Conservation (phyloP, 2,329 filamentous ascomycete genomes). For the Sporothrix luriei region DNA sequence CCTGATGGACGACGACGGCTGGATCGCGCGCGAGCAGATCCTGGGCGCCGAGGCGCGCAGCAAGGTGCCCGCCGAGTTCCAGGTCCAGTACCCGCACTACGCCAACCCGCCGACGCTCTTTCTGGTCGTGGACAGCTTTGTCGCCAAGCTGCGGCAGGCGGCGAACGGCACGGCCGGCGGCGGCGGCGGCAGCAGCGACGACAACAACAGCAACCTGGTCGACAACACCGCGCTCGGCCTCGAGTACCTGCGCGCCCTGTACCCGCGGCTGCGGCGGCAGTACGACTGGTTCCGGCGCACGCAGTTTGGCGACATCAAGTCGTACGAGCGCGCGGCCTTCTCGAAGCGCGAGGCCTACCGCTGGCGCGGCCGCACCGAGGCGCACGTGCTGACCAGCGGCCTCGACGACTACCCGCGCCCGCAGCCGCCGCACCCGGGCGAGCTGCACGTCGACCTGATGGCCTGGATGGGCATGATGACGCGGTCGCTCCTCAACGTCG, state of each 20-base stretch:
- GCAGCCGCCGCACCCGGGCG: slow-evolving; percentile 90
- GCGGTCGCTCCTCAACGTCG: slow-evolving; percentile 78
- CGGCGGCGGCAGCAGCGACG: slow-evolving; percentile 43
- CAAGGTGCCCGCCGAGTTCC: slow-evolving; percentile 92
- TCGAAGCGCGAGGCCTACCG: slow-evolving; percentile 91
- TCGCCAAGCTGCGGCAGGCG: slow-evolving; percentile 69
- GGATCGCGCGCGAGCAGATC: slow-evolving; percentile 97
- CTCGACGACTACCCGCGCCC: slow-evolving; percentile 95
- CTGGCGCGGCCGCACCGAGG: slow-evolving; percentile 86
- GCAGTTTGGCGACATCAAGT: slow-evolving; percentile 84
- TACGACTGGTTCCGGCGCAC: slow-evolving; percentile 95
- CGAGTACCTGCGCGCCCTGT: slow-evolving; percentile 73
- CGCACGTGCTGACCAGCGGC: slow-evolving; percentile 88
- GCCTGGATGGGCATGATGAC: slow-evolving; percentile 98
- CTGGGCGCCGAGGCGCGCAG: slow-evolving; percentile 87
- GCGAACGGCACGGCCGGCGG: slow-evolving; percentile 51
- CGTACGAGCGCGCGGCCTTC: slow-evolving; percentile 86
- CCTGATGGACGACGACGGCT: slow-evolving; percentile 93
- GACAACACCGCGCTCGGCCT: slow-evolving; percentile 68
- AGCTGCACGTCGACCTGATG: slow-evolving; percentile 92
- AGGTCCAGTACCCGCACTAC: slow-evolving; percentile 94
- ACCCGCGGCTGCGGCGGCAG: slow-evolving; percentile 84
- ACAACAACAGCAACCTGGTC: slow-evolving; percentile 65
- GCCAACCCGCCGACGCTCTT: slow-evolving; percentile 96
- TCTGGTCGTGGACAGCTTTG: slow-evolving; percentile 80